Evolutionary conservation across 345 rosid species (phyloP).

Genomic region (Salix caprea): DNA sequence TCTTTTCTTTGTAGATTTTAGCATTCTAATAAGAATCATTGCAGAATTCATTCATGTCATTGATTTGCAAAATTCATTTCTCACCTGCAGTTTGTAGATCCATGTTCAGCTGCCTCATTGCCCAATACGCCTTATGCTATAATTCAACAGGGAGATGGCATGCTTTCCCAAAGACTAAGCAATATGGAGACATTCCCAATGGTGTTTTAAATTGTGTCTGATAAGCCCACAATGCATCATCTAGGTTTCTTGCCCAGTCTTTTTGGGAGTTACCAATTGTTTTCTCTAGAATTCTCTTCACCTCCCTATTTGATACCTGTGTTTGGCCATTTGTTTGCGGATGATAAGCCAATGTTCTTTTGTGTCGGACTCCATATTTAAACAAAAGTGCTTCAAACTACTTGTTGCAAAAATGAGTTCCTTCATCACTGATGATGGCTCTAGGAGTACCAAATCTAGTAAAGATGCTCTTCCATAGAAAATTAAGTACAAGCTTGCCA

Average conservation of each 20-base stretch:
- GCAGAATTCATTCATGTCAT: not conserved
- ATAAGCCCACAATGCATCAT: too few relatives aligned
- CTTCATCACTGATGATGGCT: too few relatives aligned
- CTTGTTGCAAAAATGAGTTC: too few relatives aligned
- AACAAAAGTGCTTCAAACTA: not conserved
- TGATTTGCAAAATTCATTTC: not conserved
- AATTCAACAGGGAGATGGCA: too few relatives aligned
- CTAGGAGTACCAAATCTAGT: not conserved
- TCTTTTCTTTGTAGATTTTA: too few relatives aligned
- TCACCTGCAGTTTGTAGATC: not conserved
- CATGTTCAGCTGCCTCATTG: not conserved
- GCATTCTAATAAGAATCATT: not conserved
- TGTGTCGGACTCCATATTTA: not conserved
- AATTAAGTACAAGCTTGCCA: not conserved
- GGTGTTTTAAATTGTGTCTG: fast-evolving
- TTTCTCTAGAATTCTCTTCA: not conserved
- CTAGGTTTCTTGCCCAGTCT: not conserved
- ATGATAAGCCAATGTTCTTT: not conserved
- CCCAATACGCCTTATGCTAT: not conserved
- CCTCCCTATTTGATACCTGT: not conserved
- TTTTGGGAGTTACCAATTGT: not conserved
- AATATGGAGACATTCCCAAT: too few relatives aligned
- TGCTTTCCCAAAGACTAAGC: too few relatives aligned
- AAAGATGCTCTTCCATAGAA: not conserved
- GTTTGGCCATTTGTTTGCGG: not conserved